Evolutionary conservation across 352 stramenopile species (phyloP), one percentile per base, ranked within the genome.

Genomic region (Globisporangium orthogonon): DNA sequence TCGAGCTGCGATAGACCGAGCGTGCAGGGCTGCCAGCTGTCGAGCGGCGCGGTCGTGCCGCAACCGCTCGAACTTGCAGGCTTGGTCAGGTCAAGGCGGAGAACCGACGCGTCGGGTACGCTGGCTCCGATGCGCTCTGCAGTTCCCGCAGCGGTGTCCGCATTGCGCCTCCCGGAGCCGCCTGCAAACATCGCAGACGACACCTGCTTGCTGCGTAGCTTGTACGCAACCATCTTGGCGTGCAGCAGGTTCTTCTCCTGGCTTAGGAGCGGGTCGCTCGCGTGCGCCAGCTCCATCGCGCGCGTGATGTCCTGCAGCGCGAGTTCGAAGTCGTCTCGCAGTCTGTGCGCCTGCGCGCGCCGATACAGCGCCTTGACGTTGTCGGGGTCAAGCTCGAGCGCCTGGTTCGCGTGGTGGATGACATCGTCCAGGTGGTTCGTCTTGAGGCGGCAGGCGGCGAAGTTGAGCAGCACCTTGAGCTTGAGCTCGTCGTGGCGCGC

Each of bases 161-260:
- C 1, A 4, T 15, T 13, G 37, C 37, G 37, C 15, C 11, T 17
- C 11, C 37, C 37, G 11, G 37, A 17, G 37, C 23, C 23, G 23
- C 37, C 37, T 23, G 10, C 23, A 51, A 94, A 94, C 84, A 94
- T 94, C 4, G 84, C 82, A 45, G 66, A 57, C 29, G 82, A 89
- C 17, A 92, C 64, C 47, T 91, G 70, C 6, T 73, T 83, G 56
- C 70, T 83, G 37, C 73, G 63, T 57, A 81, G 39, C 51, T 83
- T 88, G 63, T 94, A 94, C 45, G 82, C 79, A 6, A 89, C 66
- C 58, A 78, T 73, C 58, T 90, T 89, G 3, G 80, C 76, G 9
- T 77, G 70, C 37, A 92, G 54, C 39, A 91, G 51, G 31, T 61
- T 63, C 37, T 80, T 79, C 48, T 94, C 84, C 49, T 86, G 74